These are phyloP conservation scores for Centella asiatica DNA, from an alignment of 129 eudicot species.

Conservation along the genomic window DNA sequence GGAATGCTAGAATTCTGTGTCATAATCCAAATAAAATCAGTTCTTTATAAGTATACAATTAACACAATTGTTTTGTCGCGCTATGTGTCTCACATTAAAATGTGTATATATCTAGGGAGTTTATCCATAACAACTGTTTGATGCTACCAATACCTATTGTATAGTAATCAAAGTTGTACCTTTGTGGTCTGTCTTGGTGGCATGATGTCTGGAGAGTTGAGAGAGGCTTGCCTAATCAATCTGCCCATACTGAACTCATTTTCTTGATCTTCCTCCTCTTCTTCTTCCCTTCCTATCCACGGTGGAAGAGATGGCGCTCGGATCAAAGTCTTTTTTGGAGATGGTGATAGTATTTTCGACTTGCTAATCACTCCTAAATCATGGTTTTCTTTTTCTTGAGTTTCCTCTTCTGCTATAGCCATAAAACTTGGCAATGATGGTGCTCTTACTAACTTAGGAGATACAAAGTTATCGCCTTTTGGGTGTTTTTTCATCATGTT, in stretches of 20 bases:
- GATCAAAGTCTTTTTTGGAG: slow-evolving; percentile 10
- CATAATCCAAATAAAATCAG: background rate
- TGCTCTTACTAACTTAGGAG: slow-evolving; percentile 12
- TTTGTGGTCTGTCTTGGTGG: slow-evolving; percentile 43
- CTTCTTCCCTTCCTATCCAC: slow-evolving; percentile 12
- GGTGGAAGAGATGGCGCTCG: slow-evolving; percentile 41
- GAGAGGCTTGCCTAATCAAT: slow-evolving; percentile 78
- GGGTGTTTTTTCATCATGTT: no score
- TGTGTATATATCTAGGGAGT: no score
- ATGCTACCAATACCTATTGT: background rate
- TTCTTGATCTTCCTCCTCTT: slow-evolving; percentile 38
- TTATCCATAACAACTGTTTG: background rate
- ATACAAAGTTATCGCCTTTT: background rate
- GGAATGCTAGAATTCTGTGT: slow-evolving; percentile 37
- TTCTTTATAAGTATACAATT: background rate
- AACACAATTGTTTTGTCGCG: no score
- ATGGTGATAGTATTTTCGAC: slow-evolving; percentile 9
- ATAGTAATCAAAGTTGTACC: slow-evolving; percentile 26
- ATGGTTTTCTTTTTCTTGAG: background rate
- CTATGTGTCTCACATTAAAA: background rate
- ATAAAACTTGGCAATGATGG: slow-evolving; percentile 28
- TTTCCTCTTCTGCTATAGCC: background rate
- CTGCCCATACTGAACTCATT: slow-evolving; percentile 72
- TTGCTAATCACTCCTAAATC: background rate
- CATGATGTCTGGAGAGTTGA: slow-evolving; percentile 33